A percentile compares a stretch with the other conserved stretches of the same genome.
These are phyloP conservation scores for Lodderomyces oxycetoniae DNA, from an alignment of 1,139 yeast species.

Conservation along the genomic window DNA sequence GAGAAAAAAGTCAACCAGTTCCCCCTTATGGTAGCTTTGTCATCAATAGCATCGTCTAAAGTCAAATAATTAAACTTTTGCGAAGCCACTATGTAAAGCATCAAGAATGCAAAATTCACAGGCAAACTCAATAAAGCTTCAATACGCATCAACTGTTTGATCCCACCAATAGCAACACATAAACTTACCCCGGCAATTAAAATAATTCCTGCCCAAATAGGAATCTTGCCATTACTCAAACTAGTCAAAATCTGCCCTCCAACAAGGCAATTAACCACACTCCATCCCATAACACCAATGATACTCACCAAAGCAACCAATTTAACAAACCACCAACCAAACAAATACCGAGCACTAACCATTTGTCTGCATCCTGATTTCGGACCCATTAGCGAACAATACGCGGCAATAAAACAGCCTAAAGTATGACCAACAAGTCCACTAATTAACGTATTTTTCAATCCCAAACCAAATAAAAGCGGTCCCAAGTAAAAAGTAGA, in stretches of 20 bases:
- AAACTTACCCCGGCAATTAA: slow-evolving; percentile 63
- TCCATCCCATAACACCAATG: slow-evolving; percentile 81
- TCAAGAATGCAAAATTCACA: slow-evolving; percentile 60
- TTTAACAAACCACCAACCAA: slow-evolving; percentile 82
- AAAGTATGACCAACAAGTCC: slow-evolving; percentile 60
- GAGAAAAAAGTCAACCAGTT: slow-evolving; percentile 73
- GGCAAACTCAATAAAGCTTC: slow-evolving; percentile 70
- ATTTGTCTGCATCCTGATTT: slow-evolving; percentile 82
- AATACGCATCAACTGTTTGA: slow-evolving; percentile 60
- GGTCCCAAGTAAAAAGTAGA: slow-evolving; percentile 77
- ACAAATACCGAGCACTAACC: slow-evolving; percentile 73
- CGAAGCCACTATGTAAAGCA: slow-evolving; percentile 66
- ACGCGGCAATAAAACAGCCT: slow-evolving; percentile 75
- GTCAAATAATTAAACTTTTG: slow-evolving; percentile 44
- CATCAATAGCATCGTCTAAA: slow-evolving; percentile 37
- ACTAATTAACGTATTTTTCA: slow-evolving; percentile 53
- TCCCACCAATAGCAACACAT: slow-evolving; percentile 70
- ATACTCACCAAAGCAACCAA: slow-evolving; percentile 64
- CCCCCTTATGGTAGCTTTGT: slow-evolving; percentile 45
- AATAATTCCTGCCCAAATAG: slow-evolving; percentile 68
- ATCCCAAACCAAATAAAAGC: slow-evolving; percentile 59
- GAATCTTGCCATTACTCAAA: slow-evolving; percentile 57
- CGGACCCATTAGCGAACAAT: slow-evolving; percentile 82
- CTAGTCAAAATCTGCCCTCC: slow-evolving; percentile 78
- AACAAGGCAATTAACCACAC: slow-evolving; percentile 75